Evolutionary conservation across 441 rosid genomes (phyloP).

Genomic region (Adansonia grandidieri): DNA sequence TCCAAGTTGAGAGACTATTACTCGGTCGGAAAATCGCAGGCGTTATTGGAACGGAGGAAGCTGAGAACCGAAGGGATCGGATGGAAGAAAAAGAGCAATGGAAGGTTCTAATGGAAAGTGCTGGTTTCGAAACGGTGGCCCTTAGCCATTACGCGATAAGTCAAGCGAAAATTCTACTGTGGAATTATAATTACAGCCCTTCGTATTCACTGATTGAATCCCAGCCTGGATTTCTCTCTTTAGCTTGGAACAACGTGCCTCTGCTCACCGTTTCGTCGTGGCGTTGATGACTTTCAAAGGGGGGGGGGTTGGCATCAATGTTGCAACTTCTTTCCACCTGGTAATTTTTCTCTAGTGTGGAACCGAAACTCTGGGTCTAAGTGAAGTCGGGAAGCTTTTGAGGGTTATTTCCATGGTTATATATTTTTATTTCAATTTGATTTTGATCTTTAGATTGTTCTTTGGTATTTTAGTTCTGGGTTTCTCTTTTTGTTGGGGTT

Average conservation of each 20-base stretch:
- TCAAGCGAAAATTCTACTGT: slow-evolving; percentile 70
- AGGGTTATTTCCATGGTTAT: slow-evolving; percentile 1
- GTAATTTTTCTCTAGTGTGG: slow-evolving; percentile 48
- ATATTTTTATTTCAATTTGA: background rate
- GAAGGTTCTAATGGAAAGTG: slow-evolving; percentile 62
- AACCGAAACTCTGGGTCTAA: background rate
- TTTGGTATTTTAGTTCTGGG: slow-evolving; percentile 17
- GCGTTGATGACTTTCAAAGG: slow-evolving; percentile 44
- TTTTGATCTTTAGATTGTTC: slow-evolving; percentile 27
- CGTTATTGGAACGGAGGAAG: slow-evolving; percentile 51
- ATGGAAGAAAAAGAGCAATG: slow-evolving; percentile 77
- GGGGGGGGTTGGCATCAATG: background rate
- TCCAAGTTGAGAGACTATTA: slow-evolving; percentile 62
- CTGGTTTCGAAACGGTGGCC: slow-evolving; percentile 64
- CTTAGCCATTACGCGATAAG: slow-evolving; percentile 82
- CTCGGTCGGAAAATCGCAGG: slow-evolving; percentile 67
- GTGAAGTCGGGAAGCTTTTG: background rate
- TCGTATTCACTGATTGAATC: slow-evolving; percentile 61
- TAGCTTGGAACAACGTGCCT: slow-evolving; percentile 79
- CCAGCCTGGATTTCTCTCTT: slow-evolving; percentile 65
- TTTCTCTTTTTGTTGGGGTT: slow-evolving; percentile 27
- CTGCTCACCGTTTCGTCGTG: slow-evolving; percentile 86
- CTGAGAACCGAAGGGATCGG: slow-evolving; percentile 53
- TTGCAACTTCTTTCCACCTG: slow-evolving; percentile 37
- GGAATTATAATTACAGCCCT: slow-evolving; percentile 72